Evolutionary conservation across 2,329 filamentous ascomycete species (phyloP).

Genomic region (Orbilia quercus): DNA sequence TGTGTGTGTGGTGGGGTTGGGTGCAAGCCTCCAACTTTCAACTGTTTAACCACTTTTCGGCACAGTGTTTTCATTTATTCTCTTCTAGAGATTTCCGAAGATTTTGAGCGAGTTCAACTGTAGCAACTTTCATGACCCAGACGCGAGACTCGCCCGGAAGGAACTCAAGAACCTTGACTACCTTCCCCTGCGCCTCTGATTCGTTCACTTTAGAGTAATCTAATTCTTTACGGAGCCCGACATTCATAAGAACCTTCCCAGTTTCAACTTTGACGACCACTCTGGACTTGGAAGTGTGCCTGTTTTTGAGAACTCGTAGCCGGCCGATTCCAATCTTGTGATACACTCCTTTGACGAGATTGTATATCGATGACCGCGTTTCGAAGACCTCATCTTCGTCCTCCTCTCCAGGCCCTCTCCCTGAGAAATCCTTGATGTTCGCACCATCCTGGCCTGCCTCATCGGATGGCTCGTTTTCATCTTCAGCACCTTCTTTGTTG

Average conservation of each 20-base stretch:
- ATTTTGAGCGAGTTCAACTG: slow-evolving; percentile 56
- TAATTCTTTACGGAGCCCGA: slow-evolving; percentile 57
- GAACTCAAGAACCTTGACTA: slow-evolving; percentile 58
- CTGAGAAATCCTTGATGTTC: slow-evolving; percentile 56
- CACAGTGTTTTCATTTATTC: slow-evolving; percentile 53
- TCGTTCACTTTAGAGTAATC: slow-evolving; percentile 55
- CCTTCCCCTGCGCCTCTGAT: slow-evolving; percentile 55
- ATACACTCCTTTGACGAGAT: slow-evolving; percentile 46
- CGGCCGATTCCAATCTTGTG: slow-evolving; percentile 59
- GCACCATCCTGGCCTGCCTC: slow-evolving; percentile 45
- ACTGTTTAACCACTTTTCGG: no score
- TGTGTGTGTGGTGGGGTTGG: no score
- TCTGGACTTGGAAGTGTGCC: slow-evolving; percentile 57
- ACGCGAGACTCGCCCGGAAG: slow-evolving; percentile 51
- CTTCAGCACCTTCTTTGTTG: slow-evolving; percentile 56
- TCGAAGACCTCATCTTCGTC: slow-evolving; percentile 59
- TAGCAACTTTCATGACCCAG: slow-evolving; percentile 58
- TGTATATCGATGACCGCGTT: slow-evolving; percentile 58
- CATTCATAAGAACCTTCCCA: slow-evolving; percentile 60
- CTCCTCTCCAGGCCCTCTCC: slow-evolving; percentile 59
- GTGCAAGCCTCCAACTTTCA: no score
- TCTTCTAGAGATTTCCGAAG: slow-evolving; percentile 57
- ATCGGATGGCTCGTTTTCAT: slow-evolving; percentile 58
- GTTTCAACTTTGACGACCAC: slow-evolving; percentile 59
- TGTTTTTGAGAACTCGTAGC: slow-evolving; percentile 59